Base-by-base conservation (phyloP, 2,329 filamentous ascomycete species). In the Sarocladiaceae sp. region DNA sequence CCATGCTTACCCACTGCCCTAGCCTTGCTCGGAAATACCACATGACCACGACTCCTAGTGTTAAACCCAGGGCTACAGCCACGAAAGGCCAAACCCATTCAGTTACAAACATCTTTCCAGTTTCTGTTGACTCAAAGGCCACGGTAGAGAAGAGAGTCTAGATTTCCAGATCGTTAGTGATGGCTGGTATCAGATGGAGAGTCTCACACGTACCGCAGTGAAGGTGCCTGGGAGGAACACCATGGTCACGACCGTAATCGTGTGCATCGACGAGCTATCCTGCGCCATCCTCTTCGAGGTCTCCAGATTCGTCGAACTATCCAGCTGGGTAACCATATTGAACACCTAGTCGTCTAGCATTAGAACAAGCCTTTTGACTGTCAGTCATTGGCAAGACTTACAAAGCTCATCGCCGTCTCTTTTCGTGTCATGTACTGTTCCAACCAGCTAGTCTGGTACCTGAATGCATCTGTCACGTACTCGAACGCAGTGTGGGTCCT, bases 221-320 rank as follows among this genome's bases (percentile, higher is more conserved):
- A 37, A 37, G n/a, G 35, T 37, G 8, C 35, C 35, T 37, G 35
- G 35, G 11, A 37, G n/a, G 35, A 37, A 37, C n/a, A 37, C 35
- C 35, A 37, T 37, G 35, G 35, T 37, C 10, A 37, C 35, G n/a
- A 37, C 35, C n/a, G 35, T 37, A 17, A 37, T 37, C 35, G 35
- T 37, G n/a, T 37, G 35, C 35, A 37, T 37, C 35, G 35, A 37
- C 35, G 35, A 37, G 35, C 35, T 37, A 17, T 37, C 35, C 35
- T 37, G 35, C 35, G 35, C 35, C 35, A 37, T 37, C 35, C 35
- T 37, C 35, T n/a, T 37, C n/a, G 35, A 37, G 6, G 35, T 37
- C 35, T 37, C 35, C 35, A 37, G n/a, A 17, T 37, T 37, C 35
- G 35, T 37, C 10, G 8, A 37, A 17, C 35, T 37, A 17, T 37